Percentiles rank a stretch among this genome's conserved stretches.
phyloP scores from a whole-genome alignment of 2,329 filamentous ascomycete genomes.

The Kalmusia sp. region DNA sequence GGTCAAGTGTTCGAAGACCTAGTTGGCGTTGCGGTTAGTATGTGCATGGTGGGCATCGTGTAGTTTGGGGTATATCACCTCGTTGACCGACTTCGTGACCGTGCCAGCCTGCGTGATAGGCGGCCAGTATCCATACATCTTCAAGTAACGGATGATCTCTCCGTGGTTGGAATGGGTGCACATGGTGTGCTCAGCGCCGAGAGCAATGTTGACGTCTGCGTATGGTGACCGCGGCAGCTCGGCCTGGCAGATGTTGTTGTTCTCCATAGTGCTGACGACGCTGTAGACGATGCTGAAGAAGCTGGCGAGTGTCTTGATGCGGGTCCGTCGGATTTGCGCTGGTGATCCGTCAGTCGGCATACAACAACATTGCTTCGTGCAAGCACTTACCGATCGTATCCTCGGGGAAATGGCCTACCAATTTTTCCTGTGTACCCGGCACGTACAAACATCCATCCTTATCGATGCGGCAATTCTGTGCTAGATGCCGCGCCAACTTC shows the following conservation, averaged over 20 bases:
- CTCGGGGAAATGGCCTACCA: conserved; percentile 13
- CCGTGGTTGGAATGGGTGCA: conserved; percentile 21
- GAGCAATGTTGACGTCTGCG: neutral
- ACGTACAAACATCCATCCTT: conserved; percentile 3
- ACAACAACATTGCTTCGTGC: no score
- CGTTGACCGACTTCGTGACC: neutral
- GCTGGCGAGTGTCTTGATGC: conserved; percentile 4
- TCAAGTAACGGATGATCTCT: conserved; percentile 14
- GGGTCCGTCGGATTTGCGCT: conserved; percentile 5
- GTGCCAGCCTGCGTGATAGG: neutral
- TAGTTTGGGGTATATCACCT: neutral
- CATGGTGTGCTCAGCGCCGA: conserved; percentile 6
- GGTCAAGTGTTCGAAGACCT: neutral
- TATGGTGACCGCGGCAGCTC: neutral
- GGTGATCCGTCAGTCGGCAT: neutral
- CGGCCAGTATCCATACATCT: conserved; percentile 15
- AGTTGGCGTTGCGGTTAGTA: neutral
- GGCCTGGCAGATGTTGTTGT: conserved; percentile 10
- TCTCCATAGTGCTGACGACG: conserved; percentile 10
- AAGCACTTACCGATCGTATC: conserved; percentile 9
- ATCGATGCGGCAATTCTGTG: conserved; percentile 9
- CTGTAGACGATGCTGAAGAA: conserved; percentile 15
- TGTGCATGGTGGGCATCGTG: neutral
- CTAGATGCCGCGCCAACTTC: conserved; percentile 18
- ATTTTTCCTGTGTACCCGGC: neutral